A percentile compares a stretch with the other conserved stretches of the same genome.
phyloP scores from a whole-genome alignment of 2,329 filamentous ascomycete species.

The Periconia sp. region DNA sequence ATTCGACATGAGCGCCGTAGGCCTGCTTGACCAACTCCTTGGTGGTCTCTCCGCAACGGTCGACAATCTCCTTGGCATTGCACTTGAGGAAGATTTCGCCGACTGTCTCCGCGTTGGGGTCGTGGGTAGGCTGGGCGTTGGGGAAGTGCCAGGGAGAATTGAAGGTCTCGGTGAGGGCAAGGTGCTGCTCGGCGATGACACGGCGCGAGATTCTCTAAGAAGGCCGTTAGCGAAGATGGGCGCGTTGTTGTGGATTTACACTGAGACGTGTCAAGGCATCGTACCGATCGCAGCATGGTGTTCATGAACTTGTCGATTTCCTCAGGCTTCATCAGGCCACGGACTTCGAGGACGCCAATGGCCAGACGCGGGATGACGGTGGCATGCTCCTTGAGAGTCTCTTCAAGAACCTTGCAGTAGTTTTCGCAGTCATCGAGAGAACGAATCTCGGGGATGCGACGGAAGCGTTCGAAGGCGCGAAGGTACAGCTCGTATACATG shows the following conservation, averaged over 20 bases:
- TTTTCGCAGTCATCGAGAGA: constrained; percentile 85
- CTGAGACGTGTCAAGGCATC: constrained; percentile 25
- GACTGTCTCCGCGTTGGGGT: constrained; percentile 77
- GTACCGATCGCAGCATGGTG: constrained; percentile 82
- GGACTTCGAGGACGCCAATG: constrained; percentile 91
- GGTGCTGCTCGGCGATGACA: constrained; percentile 96
- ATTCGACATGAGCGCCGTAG: constrained; percentile 68
- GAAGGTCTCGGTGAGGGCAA: constrained; percentile 92
- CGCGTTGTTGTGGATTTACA: neutral
- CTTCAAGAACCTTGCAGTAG: constrained; percentile 78
- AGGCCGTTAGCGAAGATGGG: constrained; percentile 3
- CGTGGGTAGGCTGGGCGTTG: constrained; percentile 64
- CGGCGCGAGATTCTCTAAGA: constrained; percentile 83
- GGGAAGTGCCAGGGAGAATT: constrained; percentile 88
- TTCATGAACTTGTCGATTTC: constrained; percentile 95
- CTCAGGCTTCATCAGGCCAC: constrained; percentile 75
- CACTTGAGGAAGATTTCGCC: constrained; percentile 95
- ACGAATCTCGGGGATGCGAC: constrained; percentile 80
- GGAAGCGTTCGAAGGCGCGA: constrained; percentile 89
- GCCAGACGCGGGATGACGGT: constrained; percentile 92
- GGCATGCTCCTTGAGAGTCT: constrained; percentile 82
- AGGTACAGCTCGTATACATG: constrained; percentile 98
- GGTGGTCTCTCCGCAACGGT: constrained; percentile 77
- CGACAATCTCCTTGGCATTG: constrained; percentile 84
- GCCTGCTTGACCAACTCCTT: constrained; percentile 72